Evolutionary conservation across 257 asterid genomes (phyloP).

Genomic region (Thymus mandschuricus): DNA sequence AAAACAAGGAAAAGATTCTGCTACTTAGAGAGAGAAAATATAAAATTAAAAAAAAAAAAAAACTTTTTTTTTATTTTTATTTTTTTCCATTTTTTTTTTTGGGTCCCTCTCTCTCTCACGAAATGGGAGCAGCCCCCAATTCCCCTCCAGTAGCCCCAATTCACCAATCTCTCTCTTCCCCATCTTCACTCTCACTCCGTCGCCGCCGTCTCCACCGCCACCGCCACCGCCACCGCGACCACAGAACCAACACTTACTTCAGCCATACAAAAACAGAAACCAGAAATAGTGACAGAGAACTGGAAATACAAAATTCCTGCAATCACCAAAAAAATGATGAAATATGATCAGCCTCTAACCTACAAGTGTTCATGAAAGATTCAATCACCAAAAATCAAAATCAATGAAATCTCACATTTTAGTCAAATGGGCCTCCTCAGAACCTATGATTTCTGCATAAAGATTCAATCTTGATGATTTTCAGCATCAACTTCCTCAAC

Average conservation of each 20-base stretch:
- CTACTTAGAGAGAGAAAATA: too few species aligned
- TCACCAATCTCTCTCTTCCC: too few species aligned
- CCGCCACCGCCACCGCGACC: neutral
- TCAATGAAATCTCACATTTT: constrained; percentile 22
- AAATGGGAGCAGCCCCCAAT: too few species aligned
- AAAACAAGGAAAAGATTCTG: too few species aligned
- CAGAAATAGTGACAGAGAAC: constrained; percentile 3
- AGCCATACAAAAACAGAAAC: constrained; percentile 47
- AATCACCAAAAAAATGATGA: constrained; percentile 2
- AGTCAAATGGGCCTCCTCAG: constrained; percentile 31
- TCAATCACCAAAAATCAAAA: neutral
- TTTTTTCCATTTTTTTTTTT: too few species aligned
- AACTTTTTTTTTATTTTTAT: too few species aligned
- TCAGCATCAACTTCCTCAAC: neutral
- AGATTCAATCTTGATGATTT: constrained; percentile 39
- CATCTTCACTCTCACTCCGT: too few species aligned
- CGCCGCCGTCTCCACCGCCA: too few species aligned
- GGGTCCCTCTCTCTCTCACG: too few species aligned
- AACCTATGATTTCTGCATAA: constrained; percentile 32
- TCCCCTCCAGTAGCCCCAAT: too few species aligned
- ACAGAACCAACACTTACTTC: constrained; percentile 38
- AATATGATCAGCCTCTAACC: neutral
- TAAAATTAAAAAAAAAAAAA: too few species aligned
- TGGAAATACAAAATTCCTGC: constrained; percentile 37
- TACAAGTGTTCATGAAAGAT: too few species aligned